Base-by-base conservation (phyloP, 148 eudicot species). In the Oxyria digyna region DNA sequence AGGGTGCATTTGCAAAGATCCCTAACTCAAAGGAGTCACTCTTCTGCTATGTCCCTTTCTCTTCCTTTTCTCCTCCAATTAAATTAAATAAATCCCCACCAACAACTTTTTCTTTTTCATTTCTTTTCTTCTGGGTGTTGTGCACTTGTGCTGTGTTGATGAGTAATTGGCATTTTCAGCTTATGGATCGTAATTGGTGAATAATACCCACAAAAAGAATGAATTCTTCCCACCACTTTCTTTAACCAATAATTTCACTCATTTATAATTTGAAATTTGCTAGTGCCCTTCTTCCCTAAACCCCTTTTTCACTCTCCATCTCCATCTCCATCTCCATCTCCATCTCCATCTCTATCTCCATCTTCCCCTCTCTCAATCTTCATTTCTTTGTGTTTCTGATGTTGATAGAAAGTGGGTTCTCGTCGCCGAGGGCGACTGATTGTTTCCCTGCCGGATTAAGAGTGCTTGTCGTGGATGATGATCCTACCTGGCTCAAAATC, bases 331-430 rank as follows among this genome's bases (percentile, higher is more conserved):
- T 26, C 57, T 31, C 4, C 32, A 48, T 62, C 3, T 23, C 31
- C n/a, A n/a, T n/a, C n/a, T n/a, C n/a, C n/a, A n/a, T 63, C 6
- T 35, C 37, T 17, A 24, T 48, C 21, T 35, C 1, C 12, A n/a
- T 26, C 57, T 31, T 3, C 32, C 63, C 45, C 3, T 23, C 31
- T 40, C 67, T 32, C 43, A 40, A 57, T n/a, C 64, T 57, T 27
- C 18, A 57, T 57, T 57, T 24, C 27, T 50, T 11, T 20, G 63
- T 12, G 37, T 14, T 62, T 62, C 42, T 65, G 43, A 65, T 35
- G 68, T 12, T 65, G 68, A 67, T 67, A 52, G 70, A 67, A 67
- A 40, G 33, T 23, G 70, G 70, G 68, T 67, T 67, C 23, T 65
- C 68, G 68, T 33, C 68, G 26, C 68, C 45, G 68, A 65, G 68